Base-by-base conservation (phyloP, 352 stramenopile species). In the Globisporangium alternatum region DNA sequence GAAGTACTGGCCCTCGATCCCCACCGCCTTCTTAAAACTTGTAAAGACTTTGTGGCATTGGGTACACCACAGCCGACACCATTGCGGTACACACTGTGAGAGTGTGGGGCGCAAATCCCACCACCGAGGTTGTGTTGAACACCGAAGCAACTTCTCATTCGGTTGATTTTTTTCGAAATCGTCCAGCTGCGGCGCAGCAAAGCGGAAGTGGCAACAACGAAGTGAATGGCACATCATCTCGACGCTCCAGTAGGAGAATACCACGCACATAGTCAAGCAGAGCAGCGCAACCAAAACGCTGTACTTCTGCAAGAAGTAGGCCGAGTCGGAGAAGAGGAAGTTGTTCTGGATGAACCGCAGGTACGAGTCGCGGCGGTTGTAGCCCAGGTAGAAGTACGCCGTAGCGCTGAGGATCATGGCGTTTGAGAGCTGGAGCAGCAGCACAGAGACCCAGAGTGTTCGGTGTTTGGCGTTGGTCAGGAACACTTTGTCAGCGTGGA, bases 371-470 rank as follows among this genome's bases (percentile, higher is more conserved):
- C 22, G 47, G 21, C 15, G 10, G 47, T 53, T 53, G 47, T 53
- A 53, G 47, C 47, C 21, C 3, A 53, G 28, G 47, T 53, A 28
- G 21, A 53, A 15, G 8, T 30, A 53, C 47, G 47, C 47, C 6
- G 28, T 33, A 8, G 47, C 22, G 21, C 0, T 10, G 10, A 53
- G 47, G 1, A 53, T 10, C 21, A 4, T n/a, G 10, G 21, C 21
- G 47, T 53, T 53, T 9, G 47, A 53, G 47, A 53, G 47, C 47
- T 53, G 48, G 48, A 54, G 22, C 48, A 54, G 12, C 3, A 54
- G 48, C 22, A 54, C 21, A 22, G 22, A 54, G 48, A 35, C 22
- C 48, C 22, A 54, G 13, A 54, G 22, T 22, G 48, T n/a, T 28
- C 48, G 22, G 22, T 54, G 48, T 12, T 54, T 54, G 48, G 13